phyloP scores from a whole-genome alignment of 2,329 filamentous ascomycete genomes.

The Coleophoma cylindrospora region DNA sequence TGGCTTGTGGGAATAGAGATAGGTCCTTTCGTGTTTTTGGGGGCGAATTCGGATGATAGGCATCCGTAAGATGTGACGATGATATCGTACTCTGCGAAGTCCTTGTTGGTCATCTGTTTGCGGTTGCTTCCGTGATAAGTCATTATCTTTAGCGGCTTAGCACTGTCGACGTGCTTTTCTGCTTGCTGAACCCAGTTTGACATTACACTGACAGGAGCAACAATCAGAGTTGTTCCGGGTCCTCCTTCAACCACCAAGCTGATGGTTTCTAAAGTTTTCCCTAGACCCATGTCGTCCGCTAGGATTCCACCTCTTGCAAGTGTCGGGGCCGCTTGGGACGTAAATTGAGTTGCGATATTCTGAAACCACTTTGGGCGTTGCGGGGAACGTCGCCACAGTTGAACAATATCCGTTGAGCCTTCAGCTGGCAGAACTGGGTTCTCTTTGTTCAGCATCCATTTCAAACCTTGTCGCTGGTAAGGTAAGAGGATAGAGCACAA shows the following conservation, averaged over 20 bases:
- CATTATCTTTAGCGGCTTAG: slow-evolving; percentile 60
- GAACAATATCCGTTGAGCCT: slow-evolving; percentile 58
- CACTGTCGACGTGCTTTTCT: slow-evolving; percentile 60
- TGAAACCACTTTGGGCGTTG: slow-evolving; percentile 42
- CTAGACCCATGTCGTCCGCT: slow-evolving; percentile 91
- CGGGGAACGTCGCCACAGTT: slow-evolving; percentile 65
- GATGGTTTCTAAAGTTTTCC: slow-evolving; percentile 84
- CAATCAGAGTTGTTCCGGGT: slow-evolving; percentile 65
- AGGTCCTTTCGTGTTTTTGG: slow-evolving; percentile 36
- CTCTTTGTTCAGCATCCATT: slow-evolving; percentile 78
- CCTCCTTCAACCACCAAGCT: slow-evolving; percentile 61
- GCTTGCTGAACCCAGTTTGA: slow-evolving; percentile 87
- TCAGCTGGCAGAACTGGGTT: slow-evolving; percentile 57
- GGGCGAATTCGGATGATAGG: slow-evolving; percentile 59
- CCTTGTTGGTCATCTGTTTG: slow-evolving; percentile 45
- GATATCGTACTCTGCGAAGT: slow-evolving; percentile 65
- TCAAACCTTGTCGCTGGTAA: slow-evolving; percentile 74
- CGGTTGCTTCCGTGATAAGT: slow-evolving; percentile 67
- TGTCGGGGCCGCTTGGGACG: slow-evolving; percentile 48
- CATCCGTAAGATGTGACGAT: slow-evolving; percentile 84
- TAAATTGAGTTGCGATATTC: slow-evolving; percentile 69
- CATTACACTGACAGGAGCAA: slow-evolving; percentile 82
- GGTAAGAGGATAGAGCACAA: slow-evolving; percentile 67
- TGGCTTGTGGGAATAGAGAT: slow-evolving; percentile 33
- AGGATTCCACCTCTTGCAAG: slow-evolving; percentile 79